A percentile compares a stretch with the other conserved stretches of the same genome.
These are phyloP conservation scores for Macadamia tetraphylla DNA, from an alignment of 164 flowering plant genomes.

Conservation along the genomic window DNA sequence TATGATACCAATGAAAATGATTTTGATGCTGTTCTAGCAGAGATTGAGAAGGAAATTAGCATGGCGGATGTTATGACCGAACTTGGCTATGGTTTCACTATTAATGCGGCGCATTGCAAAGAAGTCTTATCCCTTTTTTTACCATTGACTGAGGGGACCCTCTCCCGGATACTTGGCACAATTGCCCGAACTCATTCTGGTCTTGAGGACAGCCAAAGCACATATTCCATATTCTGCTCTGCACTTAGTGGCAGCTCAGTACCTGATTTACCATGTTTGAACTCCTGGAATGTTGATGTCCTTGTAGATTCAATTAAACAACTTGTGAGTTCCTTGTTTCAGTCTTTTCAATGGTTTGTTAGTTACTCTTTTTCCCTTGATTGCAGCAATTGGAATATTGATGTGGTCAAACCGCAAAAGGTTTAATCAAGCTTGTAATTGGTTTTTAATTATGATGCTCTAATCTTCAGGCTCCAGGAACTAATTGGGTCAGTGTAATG, in stretches of 20 bases:
- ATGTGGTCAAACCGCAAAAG: too few relatives aligned
- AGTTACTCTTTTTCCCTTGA: neutral
- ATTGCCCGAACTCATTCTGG: constrained; percentile 59
- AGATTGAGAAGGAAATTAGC: constrained; percentile 79
- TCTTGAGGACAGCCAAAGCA: constrained; percentile 57
- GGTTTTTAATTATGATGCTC: constrained; percentile 8
- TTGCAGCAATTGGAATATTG: neutral
- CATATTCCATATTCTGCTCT: constrained; percentile 50
- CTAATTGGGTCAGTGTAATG: constrained; percentile 67
- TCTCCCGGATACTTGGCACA: constrained; percentile 64
- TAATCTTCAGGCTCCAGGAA: constrained; percentile 69
- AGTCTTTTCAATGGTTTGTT: neutral
- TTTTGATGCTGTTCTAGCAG: constrained; percentile 71
- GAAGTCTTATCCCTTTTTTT: constrained; percentile 66
- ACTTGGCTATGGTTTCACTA: constrained; percentile 89
- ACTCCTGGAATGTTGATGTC: constrained; percentile 76
- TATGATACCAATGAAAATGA: constrained; percentile 49
- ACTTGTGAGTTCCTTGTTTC: constrained; percentile 46
- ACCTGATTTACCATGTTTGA: constrained; percentile 44
- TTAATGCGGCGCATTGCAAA: constrained; percentile 65
- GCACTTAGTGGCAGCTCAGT: constrained; percentile 50
- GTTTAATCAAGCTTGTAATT: neutral
- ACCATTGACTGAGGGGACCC: constrained; percentile 65
- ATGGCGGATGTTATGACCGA: constrained; percentile 80
- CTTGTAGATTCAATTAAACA: constrained; percentile 77